Base-by-base conservation (phyloP, 176 grass and related monocot species). In the Triticum monococcum region DNA sequence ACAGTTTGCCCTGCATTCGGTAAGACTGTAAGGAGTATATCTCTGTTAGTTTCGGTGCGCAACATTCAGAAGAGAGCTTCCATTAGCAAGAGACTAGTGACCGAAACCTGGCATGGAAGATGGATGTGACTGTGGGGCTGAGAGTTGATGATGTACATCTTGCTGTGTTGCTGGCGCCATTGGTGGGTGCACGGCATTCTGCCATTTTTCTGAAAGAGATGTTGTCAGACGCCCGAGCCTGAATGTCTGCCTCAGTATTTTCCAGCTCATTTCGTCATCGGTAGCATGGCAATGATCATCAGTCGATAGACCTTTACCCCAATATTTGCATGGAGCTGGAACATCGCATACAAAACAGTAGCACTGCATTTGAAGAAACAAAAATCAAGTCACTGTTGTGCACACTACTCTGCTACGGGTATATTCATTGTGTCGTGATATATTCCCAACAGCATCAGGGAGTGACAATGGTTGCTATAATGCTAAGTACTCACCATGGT, bases 331-430 rank as follows among this genome's bases (percentile, higher is more conserved):
- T 75, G 97, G 97, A 83, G 97, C 97, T 83, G 56, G 92, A 26
- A 52, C 43, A 1, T 99, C 97, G 83, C 94, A 99, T 23, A 99
- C 97, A 89, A 90, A 99, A 77, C 97, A 99, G 84, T 99, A 91
- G 84, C 97, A 99, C 97, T 99, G 97, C 87, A 92, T 88, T 91
- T 64, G 54, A 48, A 48, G 66, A 81, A 86, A 83, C 25, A 40
- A 89, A 36, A 81, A 79, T 68, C 18, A n/a, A 64, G 46, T 33
- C 9, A 5, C 12, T 48, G 45, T 48, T 48, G 45, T 5, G 3
- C 45, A 13, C 45, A 48, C 12, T 48, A 48, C 45, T 48, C 45
- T 48, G 45, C 45, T 48, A 48, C 45, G 3, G 4, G 45, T 48
- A 48, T 48, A 48, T 4, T 48, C 52, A 16, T 83, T 18, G 30